Conservation (phyloP, 2,329 filamentous ascomycete species). For the Trichocomaceae sp. region DNA sequence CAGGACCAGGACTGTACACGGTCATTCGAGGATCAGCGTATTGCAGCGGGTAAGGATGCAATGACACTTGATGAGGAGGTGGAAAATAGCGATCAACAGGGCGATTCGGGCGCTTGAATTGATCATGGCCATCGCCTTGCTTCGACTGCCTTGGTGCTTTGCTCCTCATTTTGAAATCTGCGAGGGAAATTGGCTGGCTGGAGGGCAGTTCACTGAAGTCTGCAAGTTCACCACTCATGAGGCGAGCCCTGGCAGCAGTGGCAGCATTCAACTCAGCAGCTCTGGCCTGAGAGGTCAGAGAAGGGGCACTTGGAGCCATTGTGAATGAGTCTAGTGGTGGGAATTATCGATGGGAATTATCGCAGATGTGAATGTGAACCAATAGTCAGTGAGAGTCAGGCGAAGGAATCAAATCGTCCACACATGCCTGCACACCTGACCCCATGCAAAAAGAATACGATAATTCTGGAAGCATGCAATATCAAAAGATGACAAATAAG, state of each 20-base stretch:
- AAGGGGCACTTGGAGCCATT: constrained; percentile 12
- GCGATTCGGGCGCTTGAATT: constrained; percentile 7
- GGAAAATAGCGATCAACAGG: constrained; percentile 13
- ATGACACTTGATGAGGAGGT: background rate
- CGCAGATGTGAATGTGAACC: background rate
- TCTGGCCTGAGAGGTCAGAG: constrained; percentile 16
- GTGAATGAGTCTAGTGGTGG: background rate
- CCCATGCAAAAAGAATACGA: background rate
- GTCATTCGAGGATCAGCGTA: background rate
- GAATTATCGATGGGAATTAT: background rate
- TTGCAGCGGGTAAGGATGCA: background rate
- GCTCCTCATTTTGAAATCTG: constrained; percentile 17
- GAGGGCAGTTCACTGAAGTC: constrained; percentile 20
- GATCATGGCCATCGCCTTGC: background rate
- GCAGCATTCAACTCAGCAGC: constrained; percentile 16
- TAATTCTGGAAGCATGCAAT: background rate
- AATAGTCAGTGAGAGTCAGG: background rate
- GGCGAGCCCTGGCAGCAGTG: constrained; percentile 12
- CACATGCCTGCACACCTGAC: background rate
- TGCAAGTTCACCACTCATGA: constrained; percentile 16
- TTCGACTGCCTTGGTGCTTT: constrained; percentile 16
- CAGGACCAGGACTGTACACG: background rate
- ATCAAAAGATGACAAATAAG: background rate
- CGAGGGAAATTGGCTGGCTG: constrained; percentile 21
- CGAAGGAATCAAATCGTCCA: no score